Percentiles rank a stretch among this genome's conserved stretches.
phyloP scores from a whole-genome alignment of 208 protist genomes.

The Crithidia fasciculata region DNA sequence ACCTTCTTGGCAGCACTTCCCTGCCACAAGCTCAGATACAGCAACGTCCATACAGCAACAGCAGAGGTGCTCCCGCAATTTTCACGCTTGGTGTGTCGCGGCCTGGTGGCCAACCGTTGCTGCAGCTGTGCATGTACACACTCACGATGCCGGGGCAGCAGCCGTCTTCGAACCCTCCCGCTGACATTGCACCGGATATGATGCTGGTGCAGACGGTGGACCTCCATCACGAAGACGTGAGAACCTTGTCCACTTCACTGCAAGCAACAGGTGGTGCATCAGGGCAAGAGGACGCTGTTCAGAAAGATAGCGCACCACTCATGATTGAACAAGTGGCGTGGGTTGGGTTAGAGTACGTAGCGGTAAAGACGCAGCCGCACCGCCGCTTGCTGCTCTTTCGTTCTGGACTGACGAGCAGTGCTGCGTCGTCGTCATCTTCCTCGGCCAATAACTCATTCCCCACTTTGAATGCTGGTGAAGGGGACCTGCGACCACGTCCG shows the following conservation, averaged over 20 bases:
- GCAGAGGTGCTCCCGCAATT: not conserved
- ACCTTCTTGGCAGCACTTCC: not conserved
- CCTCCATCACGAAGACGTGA: constrained; percentile 5
- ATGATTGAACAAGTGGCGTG: constrained; percentile 17
- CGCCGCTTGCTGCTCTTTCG: constrained; percentile 24
- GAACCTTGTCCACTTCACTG: no score
- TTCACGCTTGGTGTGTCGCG: not conserved
- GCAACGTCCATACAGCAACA: not conserved
- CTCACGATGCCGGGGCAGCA: not conserved
- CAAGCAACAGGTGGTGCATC: not conserved
- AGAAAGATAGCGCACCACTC: not conserved
- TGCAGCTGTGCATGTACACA: constrained; percentile 13
- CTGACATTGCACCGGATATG: constrained; percentile 24
- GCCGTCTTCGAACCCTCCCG: not conserved
- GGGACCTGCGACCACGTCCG: not conserved
- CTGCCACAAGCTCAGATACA: no score
- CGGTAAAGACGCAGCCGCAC: constrained; percentile 20
- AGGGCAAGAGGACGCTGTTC: no score
- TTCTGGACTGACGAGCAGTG: constrained; percentile 7
- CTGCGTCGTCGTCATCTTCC: not conserved
- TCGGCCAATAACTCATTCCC: not conserved
- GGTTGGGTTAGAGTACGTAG: constrained; percentile 17
- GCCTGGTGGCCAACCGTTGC: not conserved
- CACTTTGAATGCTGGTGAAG: not conserved
- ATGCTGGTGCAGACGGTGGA: constrained; percentile 27